phyloP scores from a whole-genome alignment of 2,329 filamentous ascomycete genomes.

The Cladophialophora psammophila region DNA sequence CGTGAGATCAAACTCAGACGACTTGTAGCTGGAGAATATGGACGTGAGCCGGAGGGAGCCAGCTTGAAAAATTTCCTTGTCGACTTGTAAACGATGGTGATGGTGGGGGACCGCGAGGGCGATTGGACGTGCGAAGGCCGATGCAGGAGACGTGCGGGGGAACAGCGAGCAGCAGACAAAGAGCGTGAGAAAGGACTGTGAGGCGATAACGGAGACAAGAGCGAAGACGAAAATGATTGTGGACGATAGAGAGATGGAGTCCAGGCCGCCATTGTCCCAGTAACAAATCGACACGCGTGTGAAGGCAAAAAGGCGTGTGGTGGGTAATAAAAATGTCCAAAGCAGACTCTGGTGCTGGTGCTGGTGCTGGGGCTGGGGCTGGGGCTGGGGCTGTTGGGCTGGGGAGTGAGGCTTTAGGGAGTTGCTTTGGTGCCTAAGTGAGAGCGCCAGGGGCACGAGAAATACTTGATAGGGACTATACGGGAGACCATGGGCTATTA shows the following conservation, averaged over 20 bases:
- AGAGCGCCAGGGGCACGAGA: background rate
- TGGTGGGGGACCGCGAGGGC: slow-evolving; percentile 10
- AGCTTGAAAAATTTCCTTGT: slow-evolving; percentile 49
- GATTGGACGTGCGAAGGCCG: slow-evolving; percentile 24
- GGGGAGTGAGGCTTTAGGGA: background rate
- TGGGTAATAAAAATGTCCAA: no score
- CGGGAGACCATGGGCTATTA: background rate
- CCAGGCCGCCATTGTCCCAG: slow-evolving; percentile 18
- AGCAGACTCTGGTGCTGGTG: no score
- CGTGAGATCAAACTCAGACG: slow-evolving; percentile 67
- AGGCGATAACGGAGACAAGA: slow-evolving; percentile 32
- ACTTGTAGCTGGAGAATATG: slow-evolving; percentile 47
- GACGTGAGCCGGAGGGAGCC: slow-evolving; percentile 58
- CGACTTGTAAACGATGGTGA: slow-evolving; percentile 10
- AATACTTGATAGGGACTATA: slow-evolving; percentile 1
- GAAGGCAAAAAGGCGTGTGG: background rate
- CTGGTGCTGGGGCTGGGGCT: no score
- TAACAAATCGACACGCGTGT: background rate
- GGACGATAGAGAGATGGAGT: slow-evolving; percentile 11
- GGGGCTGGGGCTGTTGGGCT: no score
- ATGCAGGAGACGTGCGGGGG: slow-evolving; percentile 33
- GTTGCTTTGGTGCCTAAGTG: background rate
- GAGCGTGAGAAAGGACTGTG: slow-evolving; percentile 21
- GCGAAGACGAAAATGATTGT: slow-evolving; percentile 18
- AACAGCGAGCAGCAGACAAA: slow-evolving; percentile 17